These are phyloP conservation scores for Aspergillus sp. DNA, from an alignment of 2,329 filamentous ascomycete species.

Conservation along the genomic window DNA sequence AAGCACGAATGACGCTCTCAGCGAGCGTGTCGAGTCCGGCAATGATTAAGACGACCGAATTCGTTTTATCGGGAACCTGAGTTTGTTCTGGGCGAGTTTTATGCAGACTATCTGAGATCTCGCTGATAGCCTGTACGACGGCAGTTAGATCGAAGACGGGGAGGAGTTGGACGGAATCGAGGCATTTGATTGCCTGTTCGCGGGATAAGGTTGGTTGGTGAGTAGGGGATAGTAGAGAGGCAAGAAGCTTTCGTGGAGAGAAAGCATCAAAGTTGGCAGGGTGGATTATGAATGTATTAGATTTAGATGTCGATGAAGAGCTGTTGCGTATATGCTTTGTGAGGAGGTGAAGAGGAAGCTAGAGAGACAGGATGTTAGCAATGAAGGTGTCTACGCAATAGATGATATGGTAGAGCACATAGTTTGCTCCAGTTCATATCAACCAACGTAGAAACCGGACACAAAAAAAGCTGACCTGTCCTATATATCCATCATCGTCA, in stretches of 20 bases:
- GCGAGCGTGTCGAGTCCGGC: slow-evolving; percentile 33
- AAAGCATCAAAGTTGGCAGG: slow-evolving; percentile 25
- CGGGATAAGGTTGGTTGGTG: slow-evolving; percentile 11
- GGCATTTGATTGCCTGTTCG: slow-evolving; percentile 23
- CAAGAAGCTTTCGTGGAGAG: slow-evolving; percentile 24
- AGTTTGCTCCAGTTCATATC: background rate
- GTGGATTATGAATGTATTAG: slow-evolving; percentile 31
- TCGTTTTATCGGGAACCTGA: background rate
- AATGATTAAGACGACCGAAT: slow-evolving; percentile 24
- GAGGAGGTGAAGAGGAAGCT: slow-evolving; percentile 28
- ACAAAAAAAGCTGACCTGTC: slow-evolving; percentile 18
- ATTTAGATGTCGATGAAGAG: slow-evolving; percentile 3
- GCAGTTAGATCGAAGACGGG: slow-evolving; percentile 26
- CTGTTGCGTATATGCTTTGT: slow-evolving; percentile 14
- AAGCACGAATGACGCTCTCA: slow-evolving; percentile 32
- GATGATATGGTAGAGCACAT: background rate
- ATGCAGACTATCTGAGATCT: slow-evolving; percentile 24
- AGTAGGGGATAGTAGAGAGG: slow-evolving; percentile 15
- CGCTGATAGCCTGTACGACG: slow-evolving; percentile 24
- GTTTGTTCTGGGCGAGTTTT: slow-evolving; percentile 9
- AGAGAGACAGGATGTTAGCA: background rate
- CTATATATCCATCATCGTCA: slow-evolving; percentile 23
- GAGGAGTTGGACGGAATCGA: slow-evolving; percentile 30
- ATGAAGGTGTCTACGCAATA: background rate
- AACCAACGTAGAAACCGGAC: background rate